Conservation (phyloP, 352 stramenopile genomes). For the Phytophthora parvispora region DNA sequence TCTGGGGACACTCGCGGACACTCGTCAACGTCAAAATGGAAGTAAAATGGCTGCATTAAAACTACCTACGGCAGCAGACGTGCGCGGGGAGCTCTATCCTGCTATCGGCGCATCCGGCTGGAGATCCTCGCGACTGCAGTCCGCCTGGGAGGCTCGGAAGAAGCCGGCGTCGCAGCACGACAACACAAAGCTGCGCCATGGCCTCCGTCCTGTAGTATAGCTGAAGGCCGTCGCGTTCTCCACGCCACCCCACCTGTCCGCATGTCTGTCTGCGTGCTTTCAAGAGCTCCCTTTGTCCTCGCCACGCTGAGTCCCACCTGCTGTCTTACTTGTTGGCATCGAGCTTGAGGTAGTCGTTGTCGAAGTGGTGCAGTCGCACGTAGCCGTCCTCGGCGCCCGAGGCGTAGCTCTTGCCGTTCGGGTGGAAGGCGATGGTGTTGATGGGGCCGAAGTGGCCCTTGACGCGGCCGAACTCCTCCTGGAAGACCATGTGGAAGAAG, state of each 20-base stretch:
- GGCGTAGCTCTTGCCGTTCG: slow-evolving; percentile 98
- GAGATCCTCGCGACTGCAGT: slow-evolving; percentile 11
- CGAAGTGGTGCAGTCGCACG: slow-evolving; percentile 98
- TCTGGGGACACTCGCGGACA: too few relatives aligned
- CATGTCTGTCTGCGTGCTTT: slow-evolving; percentile 4
- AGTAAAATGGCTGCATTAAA: slow-evolving; percentile 44
- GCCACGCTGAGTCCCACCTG: not conserved
- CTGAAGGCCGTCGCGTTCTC: too few relatives aligned
- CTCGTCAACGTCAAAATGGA: not conserved
- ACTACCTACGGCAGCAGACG: slow-evolving; percentile 39
- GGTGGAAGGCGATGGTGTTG: slow-evolving; percentile 99
- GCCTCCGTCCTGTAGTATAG: too few relatives aligned
- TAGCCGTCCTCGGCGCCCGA: slow-evolving; percentile 99
- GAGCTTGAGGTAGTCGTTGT: slow-evolving; percentile 97
- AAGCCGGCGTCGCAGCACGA: not conserved
- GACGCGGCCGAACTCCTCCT: slow-evolving; percentile 98
- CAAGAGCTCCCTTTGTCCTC: slow-evolving; percentile 9
- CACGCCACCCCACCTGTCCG: too few relatives aligned
- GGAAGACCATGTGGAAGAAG: slow-evolving; percentile 99
- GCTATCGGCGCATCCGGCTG: slow-evolving; percentile 9
- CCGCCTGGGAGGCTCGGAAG: slow-evolving; percentile 5
- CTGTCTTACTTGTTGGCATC: slow-evolving; percentile 32
- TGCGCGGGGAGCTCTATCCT: slow-evolving; percentile 24
- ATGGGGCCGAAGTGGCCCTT: slow-evolving; percentile 99
- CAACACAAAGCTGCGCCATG: not conserved